phyloP scores from a whole-genome alignment of 75 land plant genomes.

The Cunninghamia lanceolata region DNA sequence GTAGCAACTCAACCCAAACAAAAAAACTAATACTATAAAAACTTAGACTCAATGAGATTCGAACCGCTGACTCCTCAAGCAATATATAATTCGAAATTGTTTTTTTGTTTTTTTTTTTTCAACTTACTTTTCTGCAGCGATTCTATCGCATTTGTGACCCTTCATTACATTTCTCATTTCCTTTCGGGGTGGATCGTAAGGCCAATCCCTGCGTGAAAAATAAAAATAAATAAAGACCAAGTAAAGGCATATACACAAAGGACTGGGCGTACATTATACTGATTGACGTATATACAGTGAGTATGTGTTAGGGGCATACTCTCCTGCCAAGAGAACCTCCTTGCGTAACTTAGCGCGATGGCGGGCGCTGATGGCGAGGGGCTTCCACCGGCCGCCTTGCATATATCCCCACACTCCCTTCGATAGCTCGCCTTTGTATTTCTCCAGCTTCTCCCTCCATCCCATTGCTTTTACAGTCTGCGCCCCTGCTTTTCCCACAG shows the following conservation, averaged over 20 bases:
- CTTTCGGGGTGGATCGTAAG: constrained; percentile 80
- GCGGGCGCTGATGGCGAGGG: constrained; percentile 78
- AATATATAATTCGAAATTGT: not conserved
- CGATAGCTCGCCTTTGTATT: constrained; percentile 67
- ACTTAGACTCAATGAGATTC: not conserved
- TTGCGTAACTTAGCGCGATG: constrained; percentile 77
- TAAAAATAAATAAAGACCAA: not conserved
- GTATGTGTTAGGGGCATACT: constrained; percentile 27
- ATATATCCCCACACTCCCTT: constrained; percentile 97
- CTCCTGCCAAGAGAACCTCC: constrained; percentile 81
- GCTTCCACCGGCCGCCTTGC: constrained; percentile 82
- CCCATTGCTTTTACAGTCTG: constrained; percentile 24
- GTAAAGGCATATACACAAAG: not conserved
- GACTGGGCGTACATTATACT: not conserved
- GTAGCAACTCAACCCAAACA: too few relatives aligned
- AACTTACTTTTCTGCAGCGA: constrained; percentile 75
- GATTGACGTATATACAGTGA: not conserved
- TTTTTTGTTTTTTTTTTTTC: not conserved
- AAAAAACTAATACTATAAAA: not conserved
- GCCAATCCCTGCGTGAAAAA: constrained; percentile 66
- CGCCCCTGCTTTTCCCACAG: constrained; percentile 24
- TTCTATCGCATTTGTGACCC: constrained; percentile 94
- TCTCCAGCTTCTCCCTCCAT: constrained; percentile 61
- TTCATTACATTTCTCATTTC: constrained; percentile 80
- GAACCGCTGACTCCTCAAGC: not conserved